Base-by-base conservation (phyloP, 768 basidiomycete genomes). In the Filobasidium floriforme region DNA sequence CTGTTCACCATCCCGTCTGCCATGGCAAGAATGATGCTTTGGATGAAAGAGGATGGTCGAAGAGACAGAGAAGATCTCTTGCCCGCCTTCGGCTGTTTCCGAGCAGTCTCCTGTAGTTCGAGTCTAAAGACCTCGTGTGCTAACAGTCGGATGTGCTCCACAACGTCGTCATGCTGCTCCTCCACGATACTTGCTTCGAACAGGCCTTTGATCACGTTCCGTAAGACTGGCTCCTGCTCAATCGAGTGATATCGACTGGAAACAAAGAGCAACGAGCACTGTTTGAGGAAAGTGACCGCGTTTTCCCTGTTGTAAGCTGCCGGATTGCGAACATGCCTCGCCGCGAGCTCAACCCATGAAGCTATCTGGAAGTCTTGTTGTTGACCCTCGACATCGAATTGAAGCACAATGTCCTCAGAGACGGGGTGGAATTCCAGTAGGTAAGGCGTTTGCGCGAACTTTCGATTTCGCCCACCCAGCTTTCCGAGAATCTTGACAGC, bases 401-500 rank as follows among this genome's bases (percentile, higher is more conserved):
- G 59, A 26, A 59, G 44, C 14, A 46, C 59, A 15, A 65, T 49
- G 22, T 65, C 59, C 46, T 65, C 64, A 3, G 57, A 41, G 19
- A 86, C 84, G 59, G 87, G 81, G 12, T 83, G 84, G 77, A 87
- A 94, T 43, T 84, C 83, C 61, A 99, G 80, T 24, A 84, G 77
- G 0, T 90, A 88, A 59, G 92, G 89, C 68, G 88, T 88, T 66
- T 87, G 85, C 66, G 96, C 81, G 66, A 97, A 82, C 46, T 89
- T 85, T 29, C 96, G 84, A 77, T 98, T 99, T 59, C 96, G 82
- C 1, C 96, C 96, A 7, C 96, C 96, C 4, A 99, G 81, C 79
- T 98, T 99, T 51, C 96, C 96, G 3, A 99, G 81, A 65, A 99
- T 97, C 28, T 96, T 88, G 72, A 96, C 89, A 1, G 94, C 93